A percentile compares a stretch with the other conserved stretches of the same genome.
phyloP scores from a whole-genome alignment of 345 rosid species.

The Eutrema heterophyllum region DNA sequence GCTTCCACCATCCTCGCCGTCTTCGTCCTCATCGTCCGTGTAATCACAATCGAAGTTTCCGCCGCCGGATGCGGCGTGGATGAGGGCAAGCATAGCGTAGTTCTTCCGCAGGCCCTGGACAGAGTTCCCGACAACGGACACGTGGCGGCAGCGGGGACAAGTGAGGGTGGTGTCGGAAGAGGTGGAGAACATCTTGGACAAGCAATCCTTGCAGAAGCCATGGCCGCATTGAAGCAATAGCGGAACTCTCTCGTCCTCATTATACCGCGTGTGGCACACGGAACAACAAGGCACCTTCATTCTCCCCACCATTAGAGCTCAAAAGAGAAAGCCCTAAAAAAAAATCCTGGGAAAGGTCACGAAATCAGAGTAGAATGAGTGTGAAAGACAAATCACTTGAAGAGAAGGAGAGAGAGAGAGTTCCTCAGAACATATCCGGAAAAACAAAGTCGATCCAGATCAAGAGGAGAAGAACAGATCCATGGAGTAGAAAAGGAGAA shows the following conservation, averaged over 20 bases:
- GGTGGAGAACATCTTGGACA: conserved; percentile 80
- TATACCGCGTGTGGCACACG: conserved; percentile 87
- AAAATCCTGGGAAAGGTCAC: not conserved
- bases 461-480: conserved; percentile 22
- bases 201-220: conserved; percentile 88
- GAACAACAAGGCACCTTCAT: conserved; percentile 88
- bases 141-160: conserved; percentile 93
- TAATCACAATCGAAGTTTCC: conserved; percentile 61
- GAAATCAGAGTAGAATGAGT: conserved; percentile 14
- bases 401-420: not conserved
- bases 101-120: conserved; percentile 82
- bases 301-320: conserved; percentile 27
- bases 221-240: conserved; percentile 92
- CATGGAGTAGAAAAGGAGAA: conserved; percentile 20
- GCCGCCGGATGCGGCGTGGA: conserved; percentile 43
- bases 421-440: conserved; percentile 15
- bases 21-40: conserved; percentile 68
- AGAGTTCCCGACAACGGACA: conserved; percentile 88
- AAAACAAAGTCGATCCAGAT: conserved; percentile 26
- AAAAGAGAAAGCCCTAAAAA: conserved; percentile 23
- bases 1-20: conserved; percentile 28
- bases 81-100: conserved; percentile 72
- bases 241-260: conserved; percentile 89
- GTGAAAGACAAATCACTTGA: conserved; percentile 24
- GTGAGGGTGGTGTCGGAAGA: conserved; percentile 70